Base-by-base conservation (phyloP, 495 filamentous ascomycete genomes). In the Amniculicola lignicola region DNA sequence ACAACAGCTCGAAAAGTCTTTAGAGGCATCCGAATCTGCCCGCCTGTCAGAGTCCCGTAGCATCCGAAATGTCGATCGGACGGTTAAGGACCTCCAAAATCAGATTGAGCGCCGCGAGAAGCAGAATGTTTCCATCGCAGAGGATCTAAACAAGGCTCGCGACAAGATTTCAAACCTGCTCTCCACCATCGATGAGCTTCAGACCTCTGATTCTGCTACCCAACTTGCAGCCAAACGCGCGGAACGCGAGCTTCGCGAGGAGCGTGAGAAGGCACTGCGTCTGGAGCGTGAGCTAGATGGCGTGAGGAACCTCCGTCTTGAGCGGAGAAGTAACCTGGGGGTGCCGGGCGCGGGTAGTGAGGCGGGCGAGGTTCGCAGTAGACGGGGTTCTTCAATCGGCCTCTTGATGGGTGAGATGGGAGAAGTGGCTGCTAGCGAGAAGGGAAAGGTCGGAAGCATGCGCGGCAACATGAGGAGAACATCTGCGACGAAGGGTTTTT, bases 51-150 rank as follows among this genome's bases (percentile, higher is more conserved):
- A 89, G 40, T 84, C 89, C 57, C 88, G 93, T 43, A 90, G 87
- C 29, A 81, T 89, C 22, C 91, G 93, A 62, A 96, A 94, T 67
- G 84, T 96, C 38, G 93, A 98, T 71, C 90, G 93, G 50, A 92
- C 85, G 1, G 90, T 98, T 57, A 89, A 89, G 63, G 94, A 97
- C 69, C 80, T 98, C 12, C 87, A 97, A 71, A 78, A 84, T 11
- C 93, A 97, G 71, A 87, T 98, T 64, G 88, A 95, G 14, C 86
- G 93, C 52, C 85, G 88, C 37, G 94, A 96, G 38, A 96, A 95
- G 71, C 81, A 84, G 43, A 86, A 88, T 52, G 61, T 71, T 2
- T 86, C 92, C 67, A 77, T 97, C 15, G 77, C 79, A 58, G 90
- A 95, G 25, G 93, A 97, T 54, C 73, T 96, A 40, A 73, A 74